Conservation (phyloP, 805 yeast species). For the Saccharomycopsis guyanensis region DNA sequence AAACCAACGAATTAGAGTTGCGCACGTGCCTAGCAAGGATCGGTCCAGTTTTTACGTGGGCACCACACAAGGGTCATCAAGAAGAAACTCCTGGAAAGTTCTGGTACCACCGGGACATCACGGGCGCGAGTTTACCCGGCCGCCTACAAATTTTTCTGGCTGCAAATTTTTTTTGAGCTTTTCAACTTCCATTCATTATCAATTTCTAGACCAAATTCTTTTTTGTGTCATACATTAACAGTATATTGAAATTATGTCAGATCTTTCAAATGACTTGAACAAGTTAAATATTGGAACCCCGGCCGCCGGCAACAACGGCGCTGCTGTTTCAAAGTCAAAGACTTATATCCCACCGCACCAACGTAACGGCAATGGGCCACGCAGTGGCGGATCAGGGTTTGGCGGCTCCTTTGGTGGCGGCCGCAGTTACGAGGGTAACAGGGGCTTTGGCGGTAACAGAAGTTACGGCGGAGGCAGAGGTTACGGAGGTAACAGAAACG, state of each 20-base stretch:
- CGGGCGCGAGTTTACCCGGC: too few relatives aligned
- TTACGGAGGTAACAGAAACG: conserved; percentile 28
- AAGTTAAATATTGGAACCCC: conserved; percentile 37
- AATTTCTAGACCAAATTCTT: too few relatives aligned
- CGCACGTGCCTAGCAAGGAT: too few relatives aligned
- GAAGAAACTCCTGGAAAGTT: too few relatives aligned
- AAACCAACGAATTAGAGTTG: too few relatives aligned
- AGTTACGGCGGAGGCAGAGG: conserved; percentile 25
- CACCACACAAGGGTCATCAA: too few relatives aligned
- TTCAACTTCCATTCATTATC: too few relatives aligned
- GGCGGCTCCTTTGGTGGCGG: conserved; percentile 22
- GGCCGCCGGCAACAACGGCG: conserved; percentile 27
- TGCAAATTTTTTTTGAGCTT: too few relatives aligned
- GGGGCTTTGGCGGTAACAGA: conserved; percentile 28
- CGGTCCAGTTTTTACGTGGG: too few relatives aligned
- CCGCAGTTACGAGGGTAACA: conserved; percentile 26
- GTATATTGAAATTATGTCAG: conserved; percentile 38
- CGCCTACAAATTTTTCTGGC: too few relatives aligned
- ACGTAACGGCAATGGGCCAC: conserved; percentile 27
- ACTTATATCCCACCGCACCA: conserved; percentile 51
- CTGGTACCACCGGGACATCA: too few relatives aligned
- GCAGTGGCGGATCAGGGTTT: conserved; percentile 21
- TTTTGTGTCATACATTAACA: neutral
- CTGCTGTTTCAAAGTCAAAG: conserved; percentile 20
- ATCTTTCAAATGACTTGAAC: conserved; percentile 49